These are phyloP conservation scores for Lodderomyces oxycetoniae DNA, from an alignment of 1,139 yeast genomes.

Conservation along the genomic window DNA sequence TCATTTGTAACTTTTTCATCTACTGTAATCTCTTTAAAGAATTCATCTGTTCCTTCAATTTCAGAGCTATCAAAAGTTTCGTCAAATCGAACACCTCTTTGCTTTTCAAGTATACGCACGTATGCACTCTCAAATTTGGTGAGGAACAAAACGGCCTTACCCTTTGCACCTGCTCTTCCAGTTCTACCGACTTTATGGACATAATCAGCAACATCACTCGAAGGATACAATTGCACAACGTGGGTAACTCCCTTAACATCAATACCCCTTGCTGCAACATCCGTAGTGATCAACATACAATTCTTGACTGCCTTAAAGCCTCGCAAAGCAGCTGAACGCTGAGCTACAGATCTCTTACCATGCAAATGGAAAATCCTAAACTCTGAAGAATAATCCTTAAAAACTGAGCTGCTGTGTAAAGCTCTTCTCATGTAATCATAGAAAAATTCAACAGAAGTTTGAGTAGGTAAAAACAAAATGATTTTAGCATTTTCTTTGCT, in stretches of 20 bases:
- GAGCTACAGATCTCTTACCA: slow-evolving; percentile 48
- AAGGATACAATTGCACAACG: slow-evolving; percentile 77
- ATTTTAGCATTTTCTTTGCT: slow-evolving; percentile 52
- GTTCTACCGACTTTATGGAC: slow-evolving; percentile 96
- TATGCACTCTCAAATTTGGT: slow-evolving; percentile 46
- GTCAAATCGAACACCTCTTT: slow-evolving; percentile 50
- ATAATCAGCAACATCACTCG: slow-evolving; percentile 69
- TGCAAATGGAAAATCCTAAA: slow-evolving; percentile 8
- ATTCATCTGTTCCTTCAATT: slow-evolving; percentile 5
- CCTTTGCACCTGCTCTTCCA: slow-evolving; percentile 85
- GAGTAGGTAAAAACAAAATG: slow-evolving; percentile 79
- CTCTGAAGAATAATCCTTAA: slow-evolving; percentile 1
- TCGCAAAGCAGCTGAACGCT: slow-evolving; percentile 23
- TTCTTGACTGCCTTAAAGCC: slow-evolving; percentile 46
- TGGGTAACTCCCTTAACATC: slow-evolving; percentile 83
- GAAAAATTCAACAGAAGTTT: slow-evolving; percentile 55
- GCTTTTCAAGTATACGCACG: slow-evolving; percentile 35
- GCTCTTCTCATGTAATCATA: slow-evolving; percentile 8
- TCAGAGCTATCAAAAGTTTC: slow-evolving; percentile 11
- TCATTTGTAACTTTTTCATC: slow-evolving; percentile 15
- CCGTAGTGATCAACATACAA: slow-evolving; percentile 75
- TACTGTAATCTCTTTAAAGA: slow-evolving; percentile 14
- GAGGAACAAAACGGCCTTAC: slow-evolving; percentile 55
- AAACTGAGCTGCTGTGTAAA: background rate
- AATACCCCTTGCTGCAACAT: slow-evolving; percentile 96